Percentiles rank a stretch among this genome's conserved stretches.
phyloP scores from a whole-genome alignment of 495 filamentous ascomycete species.

The Hyaloscypha bicolor region DNA sequence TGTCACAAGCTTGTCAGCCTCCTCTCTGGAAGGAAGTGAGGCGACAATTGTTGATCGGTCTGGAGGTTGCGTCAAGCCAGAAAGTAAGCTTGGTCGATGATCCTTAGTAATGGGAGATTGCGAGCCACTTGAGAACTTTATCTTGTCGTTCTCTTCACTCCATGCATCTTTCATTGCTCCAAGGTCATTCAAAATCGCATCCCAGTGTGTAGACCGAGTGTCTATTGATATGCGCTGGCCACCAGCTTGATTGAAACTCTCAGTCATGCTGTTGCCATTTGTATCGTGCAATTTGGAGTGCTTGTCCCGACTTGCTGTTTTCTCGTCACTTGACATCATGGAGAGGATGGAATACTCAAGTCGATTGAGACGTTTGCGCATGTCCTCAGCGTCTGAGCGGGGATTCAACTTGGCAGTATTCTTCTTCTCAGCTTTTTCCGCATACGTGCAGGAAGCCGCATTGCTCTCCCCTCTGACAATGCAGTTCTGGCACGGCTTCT shows the following conservation, averaged over 20 bases:
- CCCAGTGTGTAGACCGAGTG: slow-evolving; percentile 40
- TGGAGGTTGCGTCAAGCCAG: slow-evolving; percentile 23
- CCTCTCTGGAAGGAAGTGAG: slow-evolving; percentile 42
- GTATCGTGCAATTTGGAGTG: slow-evolving; percentile 13
- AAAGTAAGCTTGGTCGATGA: slow-evolving; percentile 23
- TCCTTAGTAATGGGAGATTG: slow-evolving; percentile 27
- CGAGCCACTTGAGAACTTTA: slow-evolving; percentile 19
- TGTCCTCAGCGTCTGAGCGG: slow-evolving; percentile 35
- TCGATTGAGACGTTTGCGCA: slow-evolving; percentile 52
- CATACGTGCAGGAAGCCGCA: slow-evolving; percentile 47
- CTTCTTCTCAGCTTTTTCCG: slow-evolving; percentile 47
- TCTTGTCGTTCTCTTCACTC: slow-evolving; percentile 39
- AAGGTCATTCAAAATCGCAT: slow-evolving; percentile 52
- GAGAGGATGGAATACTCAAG: slow-evolving; percentile 55
- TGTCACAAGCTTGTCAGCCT: slow-evolving; percentile 46
- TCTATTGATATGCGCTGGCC: slow-evolving; percentile 34
- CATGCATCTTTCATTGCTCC: slow-evolving; percentile 35
- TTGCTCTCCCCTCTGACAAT: slow-evolving; percentile 42
- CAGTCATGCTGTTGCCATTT: slow-evolving; percentile 19
- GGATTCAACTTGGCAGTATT: slow-evolving; percentile 32
- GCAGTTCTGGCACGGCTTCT: slow-evolving; percentile 40
- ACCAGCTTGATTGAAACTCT: slow-evolving; percentile 21
- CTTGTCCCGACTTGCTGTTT: slow-evolving; percentile 5
- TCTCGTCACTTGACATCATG: slow-evolving; percentile 41
- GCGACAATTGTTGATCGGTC: slow-evolving; percentile 43